These are phyloP conservation scores for Trypanosoma caninum DNA, from an alignment of 208 protist species.

Conservation along the genomic window DNA sequence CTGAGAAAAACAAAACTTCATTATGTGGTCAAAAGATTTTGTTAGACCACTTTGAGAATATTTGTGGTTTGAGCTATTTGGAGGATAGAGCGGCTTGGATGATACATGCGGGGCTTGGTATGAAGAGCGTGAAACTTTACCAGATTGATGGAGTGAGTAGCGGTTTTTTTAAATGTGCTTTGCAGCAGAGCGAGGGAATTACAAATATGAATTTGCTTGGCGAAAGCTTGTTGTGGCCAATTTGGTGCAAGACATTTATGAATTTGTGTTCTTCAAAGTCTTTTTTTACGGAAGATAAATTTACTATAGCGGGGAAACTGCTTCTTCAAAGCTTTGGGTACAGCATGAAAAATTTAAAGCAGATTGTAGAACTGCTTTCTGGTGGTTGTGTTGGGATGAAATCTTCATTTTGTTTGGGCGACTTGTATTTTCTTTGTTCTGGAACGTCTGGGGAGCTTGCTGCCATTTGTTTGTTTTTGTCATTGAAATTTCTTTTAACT, in stretches of 20 bases:
- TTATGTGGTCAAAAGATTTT: conserved; percentile 21
- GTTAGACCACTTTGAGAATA: conserved; percentile 5
- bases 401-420: neutral
- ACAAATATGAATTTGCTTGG: neutral
- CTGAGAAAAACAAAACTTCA: neutral
- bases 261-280: neutral
- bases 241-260: conserved; percentile 16
- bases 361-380: no score
- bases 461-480: conserved; percentile 20
- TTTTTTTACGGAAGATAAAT: neutral
- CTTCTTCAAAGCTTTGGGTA: conserved; percentile 10
- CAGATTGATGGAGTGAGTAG: neutral
- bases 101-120: conserved; percentile 3
- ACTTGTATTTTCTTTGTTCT: conserved; percentile 17
- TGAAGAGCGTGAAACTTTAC: neutral
- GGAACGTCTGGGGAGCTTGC: conserved; percentile 23
- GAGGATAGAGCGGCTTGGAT: conserved; percentile 12
- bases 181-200: neutral
- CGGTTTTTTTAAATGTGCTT: neutral
- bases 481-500: conserved; percentile 10
- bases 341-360: neutral
- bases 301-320: neutral
- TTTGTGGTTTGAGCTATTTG: conserved; percentile 5
- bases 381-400: no score
- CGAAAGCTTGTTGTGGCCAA: conserved; percentile 13